phyloP scores from a whole-genome alignment of 768 basidiomycete species.

The Russula dissimulans region DNA sequence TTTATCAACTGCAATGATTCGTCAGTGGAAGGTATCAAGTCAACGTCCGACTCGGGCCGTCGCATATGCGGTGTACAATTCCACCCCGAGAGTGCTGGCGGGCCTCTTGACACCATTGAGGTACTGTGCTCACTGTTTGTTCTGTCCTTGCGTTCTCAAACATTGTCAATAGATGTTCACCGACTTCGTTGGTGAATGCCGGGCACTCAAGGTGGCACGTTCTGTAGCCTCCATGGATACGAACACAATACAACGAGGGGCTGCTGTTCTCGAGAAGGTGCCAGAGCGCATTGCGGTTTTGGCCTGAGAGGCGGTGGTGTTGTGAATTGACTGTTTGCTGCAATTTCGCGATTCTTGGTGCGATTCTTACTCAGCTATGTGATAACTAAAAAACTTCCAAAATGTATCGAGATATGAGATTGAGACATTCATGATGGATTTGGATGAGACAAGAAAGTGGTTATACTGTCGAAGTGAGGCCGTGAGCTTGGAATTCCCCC shows the following conservation, averaged over 20 bases:
- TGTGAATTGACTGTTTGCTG: neutral
- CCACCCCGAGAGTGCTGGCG: conserved; percentile 97
- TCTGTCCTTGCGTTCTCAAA: neutral
- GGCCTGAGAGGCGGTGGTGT: conserved; percentile 19
- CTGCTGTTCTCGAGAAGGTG: conserved; percentile 14
- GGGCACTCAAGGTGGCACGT: conserved; percentile 32
- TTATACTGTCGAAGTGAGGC: too few relatives aligned
- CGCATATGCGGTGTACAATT: conserved; percentile 98
- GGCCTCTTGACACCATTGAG: conserved; percentile 98
- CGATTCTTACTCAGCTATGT: neutral
- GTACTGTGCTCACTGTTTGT: conserved; percentile 30
- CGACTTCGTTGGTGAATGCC: conserved; percentile 81
- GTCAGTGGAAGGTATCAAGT: conserved; percentile 97
- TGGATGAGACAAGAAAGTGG: too few relatives aligned
- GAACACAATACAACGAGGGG: conserved; percentile 18
- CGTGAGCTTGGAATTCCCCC: too few relatives aligned
- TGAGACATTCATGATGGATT: neutral
- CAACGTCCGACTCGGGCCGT: conserved; percentile 80
- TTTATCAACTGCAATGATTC: conserved; percentile 99
- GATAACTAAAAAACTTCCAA: neutral
- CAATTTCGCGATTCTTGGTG: neutral
- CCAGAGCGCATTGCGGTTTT: conserved; percentile 23
- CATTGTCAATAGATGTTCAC: conserved; percentile 68
- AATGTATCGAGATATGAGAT: neutral
- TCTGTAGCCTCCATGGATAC: conserved; percentile 20